These are phyloP conservation scores for Nitzschia inconspicua DNA, from an alignment of 108 stramenopile species.

Conservation along the genomic window DNA sequence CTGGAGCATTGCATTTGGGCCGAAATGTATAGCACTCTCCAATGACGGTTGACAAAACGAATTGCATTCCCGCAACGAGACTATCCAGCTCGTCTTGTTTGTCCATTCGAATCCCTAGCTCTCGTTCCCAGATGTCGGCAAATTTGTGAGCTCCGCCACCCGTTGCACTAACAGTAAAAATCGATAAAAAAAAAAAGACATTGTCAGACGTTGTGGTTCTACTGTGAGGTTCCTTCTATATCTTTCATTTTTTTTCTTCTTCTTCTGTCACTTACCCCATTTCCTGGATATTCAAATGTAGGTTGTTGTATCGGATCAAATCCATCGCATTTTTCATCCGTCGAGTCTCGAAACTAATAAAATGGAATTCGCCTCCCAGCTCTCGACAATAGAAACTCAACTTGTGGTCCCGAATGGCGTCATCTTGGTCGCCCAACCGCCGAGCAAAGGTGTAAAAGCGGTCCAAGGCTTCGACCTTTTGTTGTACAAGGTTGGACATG, in stretches of 20 bases:
- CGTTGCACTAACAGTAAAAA: conserved; percentile 50
- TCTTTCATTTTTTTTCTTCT: too few species aligned
- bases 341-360: conserved; percentile 95
- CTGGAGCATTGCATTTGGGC: conserved; percentile 41
- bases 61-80: conserved; percentile 96
- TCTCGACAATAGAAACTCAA: conserved; percentile 85
- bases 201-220: too few species aligned
- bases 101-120: conserved; percentile 84
- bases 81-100: conserved; percentile 96
- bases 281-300: conserved; percentile 74
- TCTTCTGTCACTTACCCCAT: conserved; percentile 44
- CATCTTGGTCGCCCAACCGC: conserved; percentile 59
- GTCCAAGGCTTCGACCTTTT: conserved; percentile 72
- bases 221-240: too few species aligned
- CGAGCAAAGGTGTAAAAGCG: conserved; percentile 83
- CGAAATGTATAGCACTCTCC: conserved; percentile 97
- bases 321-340: conserved; percentile 90
- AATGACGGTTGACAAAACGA: conserved; percentile 85
- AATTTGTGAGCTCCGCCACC: conserved; percentile 99
- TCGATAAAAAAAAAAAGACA: too few species aligned
- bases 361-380: conserved; percentile 93
- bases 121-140: conserved; percentile 74
- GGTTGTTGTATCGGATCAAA: conserved; percentile 73
- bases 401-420: conserved; percentile 84
- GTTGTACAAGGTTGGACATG: conserved; percentile 35